These are phyloP conservation scores for Clavispora asparagi DNA, from an alignment of 805 yeast species.

Conservation along the genomic window DNA sequence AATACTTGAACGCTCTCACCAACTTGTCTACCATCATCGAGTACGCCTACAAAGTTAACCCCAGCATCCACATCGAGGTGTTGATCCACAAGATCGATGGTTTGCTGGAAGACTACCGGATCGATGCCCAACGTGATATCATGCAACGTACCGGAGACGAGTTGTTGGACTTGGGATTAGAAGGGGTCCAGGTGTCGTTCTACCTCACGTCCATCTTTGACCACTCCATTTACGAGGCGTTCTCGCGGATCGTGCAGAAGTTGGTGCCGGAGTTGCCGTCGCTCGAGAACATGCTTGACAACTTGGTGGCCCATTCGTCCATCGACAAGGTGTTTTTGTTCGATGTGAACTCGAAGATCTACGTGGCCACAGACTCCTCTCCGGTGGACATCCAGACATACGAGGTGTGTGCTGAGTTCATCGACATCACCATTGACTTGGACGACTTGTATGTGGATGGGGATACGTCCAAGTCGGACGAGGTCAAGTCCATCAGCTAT, in stretches of 20 bases:
- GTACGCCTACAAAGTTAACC: constrained; percentile 80
- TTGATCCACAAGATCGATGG: constrained; percentile 96
- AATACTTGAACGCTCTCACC: constrained; percentile 85
- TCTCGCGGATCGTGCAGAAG: constrained; percentile 88
- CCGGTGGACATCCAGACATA: constrained; percentile 95
- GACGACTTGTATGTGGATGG: constrained; percentile 55
- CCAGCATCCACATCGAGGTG: constrained; percentile 83
- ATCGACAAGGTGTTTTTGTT: constrained; percentile 91
- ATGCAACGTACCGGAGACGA: constrained; percentile 96
- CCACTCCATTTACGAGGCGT: constrained; percentile 93
- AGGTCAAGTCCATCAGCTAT: constrained; percentile 63
- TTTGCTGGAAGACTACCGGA: constrained; percentile 83
- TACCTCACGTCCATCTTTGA: constrained; percentile 93
- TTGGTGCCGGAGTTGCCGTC: constrained; percentile 84
- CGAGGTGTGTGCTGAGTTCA: constrained; percentile 95
- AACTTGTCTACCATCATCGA: constrained; percentile 84
- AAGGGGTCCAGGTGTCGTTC: constrained; percentile 86
- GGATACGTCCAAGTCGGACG: constrained; percentile 20
- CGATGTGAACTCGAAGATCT: constrained; percentile 87
- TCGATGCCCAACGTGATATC: constrained; percentile 93
- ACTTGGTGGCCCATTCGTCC: constrained; percentile 80
- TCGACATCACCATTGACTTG: constrained; percentile 87
- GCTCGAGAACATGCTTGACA: constrained; percentile 82
- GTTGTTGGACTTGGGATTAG: constrained; percentile 79
- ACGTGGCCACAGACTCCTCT: constrained; percentile 92